Evolutionary conservation across 2,329 filamentous ascomycete species (phyloP).

Genomic region (Diaporthe sp.): DNA sequence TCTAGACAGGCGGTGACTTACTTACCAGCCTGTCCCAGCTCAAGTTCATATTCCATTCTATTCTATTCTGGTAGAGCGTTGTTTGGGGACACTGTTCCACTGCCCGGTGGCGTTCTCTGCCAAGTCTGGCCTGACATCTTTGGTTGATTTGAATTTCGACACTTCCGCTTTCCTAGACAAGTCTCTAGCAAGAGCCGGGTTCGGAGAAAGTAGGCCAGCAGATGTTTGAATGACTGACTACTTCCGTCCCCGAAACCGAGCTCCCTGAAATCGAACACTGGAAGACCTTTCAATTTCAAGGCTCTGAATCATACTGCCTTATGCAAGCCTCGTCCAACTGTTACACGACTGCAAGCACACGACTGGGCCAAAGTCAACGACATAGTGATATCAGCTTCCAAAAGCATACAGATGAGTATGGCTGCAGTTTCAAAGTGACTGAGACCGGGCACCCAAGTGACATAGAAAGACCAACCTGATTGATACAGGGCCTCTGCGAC

Average conservation of each 20-base stretch:
- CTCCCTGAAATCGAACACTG: no score
- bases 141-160: not conserved
- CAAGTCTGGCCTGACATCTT: not conserved
- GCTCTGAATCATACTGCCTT: slow-evolving; percentile 12
- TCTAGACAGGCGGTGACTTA: not conserved
- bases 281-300: not conserved
- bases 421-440: no score
- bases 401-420: not conserved
- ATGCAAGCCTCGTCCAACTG: not conserved
- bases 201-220: not conserved
- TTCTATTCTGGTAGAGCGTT: not conserved
- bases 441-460: not conserved
- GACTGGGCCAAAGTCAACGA: not conserved
- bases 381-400: not conserved
- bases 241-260: not conserved
- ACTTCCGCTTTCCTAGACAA: not conserved
- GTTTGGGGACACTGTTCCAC: not conserved
- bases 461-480: not conserved
- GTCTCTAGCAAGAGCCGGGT: not conserved
- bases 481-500: not conserved
- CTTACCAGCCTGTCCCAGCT: not conserved
- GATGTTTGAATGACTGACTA: not conserved
- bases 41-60: not conserved
- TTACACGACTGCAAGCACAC: not conserved
- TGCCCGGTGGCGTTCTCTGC: not conserved